Evolutionary conservation across 352 stramenopile genomes (phyloP).

Genomic region (Pythium aphanidermatum): DNA sequence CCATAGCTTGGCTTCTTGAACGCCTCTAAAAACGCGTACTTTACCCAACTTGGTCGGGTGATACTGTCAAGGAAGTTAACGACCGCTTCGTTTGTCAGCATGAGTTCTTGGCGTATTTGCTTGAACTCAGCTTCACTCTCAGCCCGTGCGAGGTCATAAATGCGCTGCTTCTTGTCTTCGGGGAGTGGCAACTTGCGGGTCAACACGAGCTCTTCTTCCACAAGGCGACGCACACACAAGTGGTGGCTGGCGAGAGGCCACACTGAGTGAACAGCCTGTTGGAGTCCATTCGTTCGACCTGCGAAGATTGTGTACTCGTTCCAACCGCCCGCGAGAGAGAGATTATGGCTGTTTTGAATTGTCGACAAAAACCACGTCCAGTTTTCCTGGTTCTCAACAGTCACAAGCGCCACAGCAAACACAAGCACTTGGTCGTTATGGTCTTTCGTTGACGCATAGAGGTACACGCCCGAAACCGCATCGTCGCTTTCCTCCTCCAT

Average conservation of each 20-base stretch:
- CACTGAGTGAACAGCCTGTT: constrained; percentile 38
- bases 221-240: constrained; percentile 63
- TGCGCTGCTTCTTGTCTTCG: constrained; percentile 53
- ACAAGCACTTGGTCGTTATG: constrained; percentile 66
- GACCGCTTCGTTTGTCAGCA: constrained; percentile 42
- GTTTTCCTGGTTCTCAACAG: constrained; percentile 53
- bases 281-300: constrained; percentile 42
- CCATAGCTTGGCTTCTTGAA: constrained; percentile 69
- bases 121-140: constrained; percentile 72
- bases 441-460: constrained; percentile 68
- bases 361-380: constrained; percentile 73
- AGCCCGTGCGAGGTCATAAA: constrained; percentile 62
- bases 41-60: constrained; percentile 57
- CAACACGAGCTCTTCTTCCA: constrained; percentile 61
- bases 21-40: constrained; percentile 65
- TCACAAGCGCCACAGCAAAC: constrained; percentile 62
- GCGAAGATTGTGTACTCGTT: constrained; percentile 68
- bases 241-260: constrained; percentile 60
- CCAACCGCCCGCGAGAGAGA: constrained; percentile 26
- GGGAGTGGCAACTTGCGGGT: constrained; percentile 58
- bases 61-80: constrained; percentile 56
- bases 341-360: constrained; percentile 32
- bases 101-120: constrained; percentile 40
- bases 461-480: constrained; percentile 59
- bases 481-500: constrained; percentile 63